Evolutionary conservation across 2,329 filamentous ascomycete genomes (phyloP).

Genomic region (Pochonia chlamydosporia): DNA sequence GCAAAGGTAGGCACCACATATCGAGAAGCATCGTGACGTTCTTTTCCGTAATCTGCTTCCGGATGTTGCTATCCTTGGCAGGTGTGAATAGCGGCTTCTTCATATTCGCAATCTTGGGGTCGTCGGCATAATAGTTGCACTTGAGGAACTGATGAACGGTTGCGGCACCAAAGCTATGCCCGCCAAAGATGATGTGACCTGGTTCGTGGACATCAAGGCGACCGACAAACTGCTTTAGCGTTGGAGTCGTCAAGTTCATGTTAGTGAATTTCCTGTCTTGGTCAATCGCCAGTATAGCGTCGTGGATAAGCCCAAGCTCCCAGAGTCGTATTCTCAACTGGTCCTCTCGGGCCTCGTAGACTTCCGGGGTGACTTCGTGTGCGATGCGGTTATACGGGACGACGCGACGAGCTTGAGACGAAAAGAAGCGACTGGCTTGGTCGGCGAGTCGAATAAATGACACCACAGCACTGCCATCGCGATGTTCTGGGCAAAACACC

Average conservation of each 20-base stretch:
- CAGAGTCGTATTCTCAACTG: constrained; percentile 72
- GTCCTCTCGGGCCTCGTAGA: constrained; percentile 60
- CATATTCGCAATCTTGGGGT: constrained; percentile 39
- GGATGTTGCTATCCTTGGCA: constrained; percentile 45
- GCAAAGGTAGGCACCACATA: constrained; percentile 72
- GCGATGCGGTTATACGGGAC: constrained; percentile 48
- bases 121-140: constrained; percentile 62
- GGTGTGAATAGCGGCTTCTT: constrained; percentile 58
- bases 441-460: constrained; percentile 61
- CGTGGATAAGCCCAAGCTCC: constrained; percentile 69
- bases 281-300: constrained; percentile 63
- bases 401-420: constrained; percentile 19
- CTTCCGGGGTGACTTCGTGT: constrained; percentile 59
- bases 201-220: constrained; percentile 63
- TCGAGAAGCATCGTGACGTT: constrained; percentile 68
- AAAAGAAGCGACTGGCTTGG: constrained; percentile 28
- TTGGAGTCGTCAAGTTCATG: constrained; percentile 41
- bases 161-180: constrained; percentile 76
- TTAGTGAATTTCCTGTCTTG: constrained; percentile 43
- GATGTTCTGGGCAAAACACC: constrained; percentile 75
- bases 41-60: constrained; percentile 60
- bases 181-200: constrained; percentile 67
- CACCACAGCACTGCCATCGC: constrained; percentile 75
- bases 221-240: constrained; percentile 54
- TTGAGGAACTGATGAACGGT: constrained; percentile 74